Base-by-base conservation (phyloP, 2,329 filamentous ascomycete species). In the Penicillium concentricum region DNA sequence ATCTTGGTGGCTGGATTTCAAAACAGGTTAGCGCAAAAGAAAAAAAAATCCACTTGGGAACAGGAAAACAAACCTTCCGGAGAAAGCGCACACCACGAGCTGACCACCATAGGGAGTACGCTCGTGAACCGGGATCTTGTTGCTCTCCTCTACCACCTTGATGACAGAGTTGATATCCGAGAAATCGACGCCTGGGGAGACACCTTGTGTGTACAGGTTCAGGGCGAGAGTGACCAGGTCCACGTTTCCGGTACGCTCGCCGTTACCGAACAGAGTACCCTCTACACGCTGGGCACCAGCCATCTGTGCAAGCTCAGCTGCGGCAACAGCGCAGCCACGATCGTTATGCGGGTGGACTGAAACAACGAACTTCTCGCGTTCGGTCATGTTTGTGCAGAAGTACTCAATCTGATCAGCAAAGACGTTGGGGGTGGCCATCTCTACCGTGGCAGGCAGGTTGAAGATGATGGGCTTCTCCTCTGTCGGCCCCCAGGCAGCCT, bases 361-460 rank as follows among this genome's bases (percentile, higher is more conserved):
- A 9, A 97, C 89, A 67, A 87, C 90, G 49, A 96, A 83, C 78
- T 92, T 94, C 69, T 96, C 88, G 51, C 92, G 83, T 74, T 96
- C 89, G 0, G 83, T 83, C 70, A 97, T 92, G 72, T 93, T 83
- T 51, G 82, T 85, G 79, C 91, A 96, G 76, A 99, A 99, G 78
- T 91, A 96, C 74, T 99, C 94, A 61, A 99, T 90, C 78, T 95
- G 89, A 71, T 99, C 94, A 48, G 94, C 94, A 73, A 94, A 99
- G 46, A 97, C 84, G 72, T 99, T 99, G 34, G 92, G 92, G 0
- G 94, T 97, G 0, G 91, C 79, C 87, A 97, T 87, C 78, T 99
- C 94, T 35, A 97, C 93, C 0, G 94, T 99, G 2, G 94, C 93
- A 0, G 94, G 93, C 50, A 99, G 82, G 79, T 97, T 97, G 82